phyloP scores from a whole-genome alignment of 2,329 filamentous ascomycete genomes.

The Didymosphaeria variabile region DNA sequence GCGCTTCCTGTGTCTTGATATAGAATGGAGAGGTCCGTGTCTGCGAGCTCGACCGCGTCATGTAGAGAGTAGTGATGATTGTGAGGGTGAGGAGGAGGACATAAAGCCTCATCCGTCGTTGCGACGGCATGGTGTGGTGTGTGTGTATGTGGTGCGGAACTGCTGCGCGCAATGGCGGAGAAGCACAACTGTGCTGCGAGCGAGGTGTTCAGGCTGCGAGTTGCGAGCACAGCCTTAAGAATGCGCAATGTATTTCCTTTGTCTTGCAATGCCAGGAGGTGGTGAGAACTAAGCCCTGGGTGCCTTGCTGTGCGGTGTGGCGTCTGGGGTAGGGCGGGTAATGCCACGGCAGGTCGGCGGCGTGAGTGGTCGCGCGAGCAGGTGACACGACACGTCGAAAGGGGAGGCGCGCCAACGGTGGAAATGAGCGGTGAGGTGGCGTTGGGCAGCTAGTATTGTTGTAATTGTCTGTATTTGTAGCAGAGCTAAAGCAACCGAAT shows the following conservation, averaged over 20 bases:
- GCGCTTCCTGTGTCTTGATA: constrained; percentile 64
- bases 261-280: neutral
- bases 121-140: constrained; percentile 46
- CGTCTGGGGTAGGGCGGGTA: constrained; percentile 13
- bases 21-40: constrained; percentile 65
- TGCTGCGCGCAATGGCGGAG: constrained; percentile 17
- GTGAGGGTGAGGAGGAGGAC: constrained; percentile 70
- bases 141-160: neutral
- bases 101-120: constrained; percentile 73
- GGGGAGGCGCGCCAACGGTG: neutral
- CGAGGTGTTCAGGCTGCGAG: constrained; percentile 4
- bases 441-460: neutral
- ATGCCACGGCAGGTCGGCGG: neutral
- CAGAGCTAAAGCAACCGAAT: neutral
- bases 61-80: constrained; percentile 76
- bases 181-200: constrained; percentile 12
- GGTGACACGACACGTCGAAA: constrained; percentile 10
- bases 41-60: constrained; percentile 69
- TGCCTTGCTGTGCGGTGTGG: constrained; percentile 11
- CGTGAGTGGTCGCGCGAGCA: constrained; percentile 14
- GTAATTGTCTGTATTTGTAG: neutral
- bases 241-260: neutral
- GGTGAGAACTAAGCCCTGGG: constrained; percentile 7
- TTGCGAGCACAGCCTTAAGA: constrained; percentile 5
- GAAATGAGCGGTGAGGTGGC: constrained; percentile 6